phyloP scores from a whole-genome alignment of 73 alveolate species.

The Paramecium octaurelia region DNA sequence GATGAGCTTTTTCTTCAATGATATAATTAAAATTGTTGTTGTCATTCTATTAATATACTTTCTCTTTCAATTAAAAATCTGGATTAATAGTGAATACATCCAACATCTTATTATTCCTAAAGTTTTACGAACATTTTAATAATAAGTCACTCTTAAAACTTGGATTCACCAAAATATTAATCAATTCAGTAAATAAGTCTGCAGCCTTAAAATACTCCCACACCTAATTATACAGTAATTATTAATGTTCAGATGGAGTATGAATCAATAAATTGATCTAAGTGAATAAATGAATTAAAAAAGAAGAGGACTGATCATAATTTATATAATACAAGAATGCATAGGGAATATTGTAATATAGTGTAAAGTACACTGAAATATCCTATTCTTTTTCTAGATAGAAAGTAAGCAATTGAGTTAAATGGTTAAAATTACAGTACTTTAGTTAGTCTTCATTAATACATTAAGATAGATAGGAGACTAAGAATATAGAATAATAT shows the following conservation, averaged over 20 bases:
- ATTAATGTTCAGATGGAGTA: not conserved
- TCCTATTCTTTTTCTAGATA: constrained; percentile 24
- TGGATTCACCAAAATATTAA: not conserved
- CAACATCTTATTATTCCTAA: not conserved
- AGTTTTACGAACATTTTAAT: not conserved
- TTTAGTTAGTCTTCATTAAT: constrained; percentile 2
- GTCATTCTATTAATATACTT: not conserved
- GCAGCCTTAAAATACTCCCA: constrained; percentile 29
- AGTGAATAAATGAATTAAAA: not conserved
- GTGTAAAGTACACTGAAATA: not conserved
- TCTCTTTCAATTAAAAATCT: constrained; percentile 10
- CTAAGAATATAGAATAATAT: not conserved
- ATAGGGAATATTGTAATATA: constrained; percentile 20
- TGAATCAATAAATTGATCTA: not conserved
- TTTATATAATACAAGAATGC: not conserved
- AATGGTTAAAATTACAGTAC: constrained; percentile 6
- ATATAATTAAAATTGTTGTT: not conserved
- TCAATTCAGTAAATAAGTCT: not conserved
- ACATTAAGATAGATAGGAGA: not conserved
- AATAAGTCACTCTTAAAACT: not conserved
- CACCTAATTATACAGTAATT: not conserved
- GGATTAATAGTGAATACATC: not conserved
- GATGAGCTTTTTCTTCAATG: not conserved
- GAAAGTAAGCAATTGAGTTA: not conserved
- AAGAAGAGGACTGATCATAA: not conserved